These are phyloP conservation scores for Pelomyxa schiedti DNA, from an alignment of 78 protist species.

Conservation along the genomic window DNA sequence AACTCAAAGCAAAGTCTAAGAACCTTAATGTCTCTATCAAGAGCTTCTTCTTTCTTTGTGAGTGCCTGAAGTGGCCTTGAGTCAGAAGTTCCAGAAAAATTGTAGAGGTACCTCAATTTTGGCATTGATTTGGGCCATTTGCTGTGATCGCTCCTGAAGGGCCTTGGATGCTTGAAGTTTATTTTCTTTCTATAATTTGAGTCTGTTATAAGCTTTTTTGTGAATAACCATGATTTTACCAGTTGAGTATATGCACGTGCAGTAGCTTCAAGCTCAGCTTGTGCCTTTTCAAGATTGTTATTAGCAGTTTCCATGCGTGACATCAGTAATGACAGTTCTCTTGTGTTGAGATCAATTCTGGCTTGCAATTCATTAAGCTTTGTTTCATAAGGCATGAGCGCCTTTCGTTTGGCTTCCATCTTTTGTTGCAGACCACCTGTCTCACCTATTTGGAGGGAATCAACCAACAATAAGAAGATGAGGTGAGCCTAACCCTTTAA, in stretches of 20 bases:
- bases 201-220: no score
- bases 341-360: conserved; percentile 11
- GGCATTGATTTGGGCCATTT: no score
- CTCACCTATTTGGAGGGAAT: conserved; percentile 50
- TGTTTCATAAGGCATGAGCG: conserved; percentile 42
- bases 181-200: no score
- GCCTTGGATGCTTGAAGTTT: no score
- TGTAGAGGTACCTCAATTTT: no score
- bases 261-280: neutral
- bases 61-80: no score
- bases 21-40: no score
- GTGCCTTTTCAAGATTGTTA: conserved; percentile 14
- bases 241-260: no score
- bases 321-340: conserved; percentile 39
- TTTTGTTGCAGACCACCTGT: conserved; percentile 33
- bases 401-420: conserved; percentile 61
- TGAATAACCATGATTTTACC: no score
- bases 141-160: no score
- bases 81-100: no score
- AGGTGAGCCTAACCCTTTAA: neutral
- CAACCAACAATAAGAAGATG: neutral
- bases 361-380: conserved; percentile 14
- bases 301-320: conserved; percentile 9
- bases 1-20: neutral
- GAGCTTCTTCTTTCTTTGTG: no score